Percentiles rank a stretch among this genome's conserved stretches.
Conservation (phyloP, 2,329 filamentous ascomycete genomes). For the Phaeosphaeriaceae sp. region DNA sequence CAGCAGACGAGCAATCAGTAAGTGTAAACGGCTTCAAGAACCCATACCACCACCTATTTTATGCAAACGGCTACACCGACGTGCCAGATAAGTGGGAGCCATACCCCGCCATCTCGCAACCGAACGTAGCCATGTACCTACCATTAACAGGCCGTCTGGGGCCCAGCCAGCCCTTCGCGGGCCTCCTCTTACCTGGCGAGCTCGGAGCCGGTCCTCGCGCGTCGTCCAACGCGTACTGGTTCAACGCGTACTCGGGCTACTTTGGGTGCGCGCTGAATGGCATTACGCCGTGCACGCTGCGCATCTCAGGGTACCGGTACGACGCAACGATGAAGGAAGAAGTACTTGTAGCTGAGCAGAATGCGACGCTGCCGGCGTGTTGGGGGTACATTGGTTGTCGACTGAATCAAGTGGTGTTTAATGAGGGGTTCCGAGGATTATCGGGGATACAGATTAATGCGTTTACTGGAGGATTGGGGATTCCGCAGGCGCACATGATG, state of each 20-base stretch:
- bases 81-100: conserved; percentile 54
- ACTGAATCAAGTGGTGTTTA: conserved; percentile 53
- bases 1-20: conserved; percentile 42
- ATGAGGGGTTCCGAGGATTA: conserved; percentile 47
- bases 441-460: conserved; percentile 58
- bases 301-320: conserved; percentile 56
- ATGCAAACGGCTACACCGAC: conserved; percentile 59
- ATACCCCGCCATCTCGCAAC: conserved; percentile 53
- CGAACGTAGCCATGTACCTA: conserved; percentile 57
- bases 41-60: conserved; percentile 60
- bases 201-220: conserved; percentile 55
- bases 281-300: conserved; percentile 50
- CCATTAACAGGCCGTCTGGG: conserved; percentile 40
- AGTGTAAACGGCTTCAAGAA: conserved; percentile 51
- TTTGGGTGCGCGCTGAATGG: conserved; percentile 57
- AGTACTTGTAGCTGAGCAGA: conserved; percentile 43
- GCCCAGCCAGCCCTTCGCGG: conserved; percentile 38
- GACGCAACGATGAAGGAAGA: conserved; percentile 44
- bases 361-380: conserved; percentile 53
- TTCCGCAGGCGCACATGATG: conserved; percentile 54
- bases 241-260: conserved; percentile 55
- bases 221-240: conserved; percentile 56
- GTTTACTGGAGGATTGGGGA: conserved; percentile 46
- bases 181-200: conserved; percentile 51
- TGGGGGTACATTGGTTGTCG: conserved; percentile 49